A percentile compares a stretch with the other conserved stretches of the same genome.
Conservation (phyloP, 306 rosid genomes). For the Alnus glutinosa region DNA sequence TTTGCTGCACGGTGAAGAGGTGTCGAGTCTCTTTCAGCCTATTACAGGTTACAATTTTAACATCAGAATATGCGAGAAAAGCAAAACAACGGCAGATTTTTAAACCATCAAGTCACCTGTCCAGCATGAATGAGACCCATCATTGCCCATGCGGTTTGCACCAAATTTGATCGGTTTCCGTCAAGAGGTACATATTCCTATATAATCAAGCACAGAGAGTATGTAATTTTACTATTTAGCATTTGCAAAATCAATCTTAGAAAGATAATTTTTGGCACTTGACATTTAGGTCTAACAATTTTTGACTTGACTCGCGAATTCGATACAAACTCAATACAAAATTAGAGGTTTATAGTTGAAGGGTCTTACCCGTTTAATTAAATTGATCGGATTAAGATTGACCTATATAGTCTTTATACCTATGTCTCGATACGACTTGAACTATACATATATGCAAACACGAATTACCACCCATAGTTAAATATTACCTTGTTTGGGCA, state of each 20-base stretch:
- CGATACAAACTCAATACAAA: too few relatives aligned
- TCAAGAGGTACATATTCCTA: conserved; percentile 54
- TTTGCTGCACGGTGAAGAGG: conserved; percentile 67
- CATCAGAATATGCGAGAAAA: not conserved
- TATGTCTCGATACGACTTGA: too few relatives aligned
- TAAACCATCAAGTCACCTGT: conserved; percentile 33
- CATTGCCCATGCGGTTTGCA: conserved; percentile 71
- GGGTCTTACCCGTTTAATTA: too few relatives aligned
- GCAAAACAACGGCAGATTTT: not conserved
- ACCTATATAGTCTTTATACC: too few relatives aligned
- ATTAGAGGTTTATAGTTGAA: too few relatives aligned
- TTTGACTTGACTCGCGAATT: too few relatives aligned
- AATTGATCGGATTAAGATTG: too few relatives aligned
- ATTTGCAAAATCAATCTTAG: too few relatives aligned
- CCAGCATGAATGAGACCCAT: conserved; percentile 60
- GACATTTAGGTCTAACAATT: too few relatives aligned
- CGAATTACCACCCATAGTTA: too few relatives aligned
- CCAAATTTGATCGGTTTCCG: conserved; percentile 53
- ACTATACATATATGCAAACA: too few relatives aligned
- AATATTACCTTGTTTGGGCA: conserved; percentile 45
- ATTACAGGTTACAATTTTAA: not conserved
- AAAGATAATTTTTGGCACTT: too few relatives aligned
- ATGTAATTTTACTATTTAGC: not conserved
- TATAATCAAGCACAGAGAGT: not conserved
- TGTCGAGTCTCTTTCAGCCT: conserved; percentile 54